A percentile compares a stretch with the other conserved stretches of the same genome.
phyloP scores from a whole-genome alignment of 352 stramenopile genomes.

The Hyaloperonospora arabidopsidis region DNA sequence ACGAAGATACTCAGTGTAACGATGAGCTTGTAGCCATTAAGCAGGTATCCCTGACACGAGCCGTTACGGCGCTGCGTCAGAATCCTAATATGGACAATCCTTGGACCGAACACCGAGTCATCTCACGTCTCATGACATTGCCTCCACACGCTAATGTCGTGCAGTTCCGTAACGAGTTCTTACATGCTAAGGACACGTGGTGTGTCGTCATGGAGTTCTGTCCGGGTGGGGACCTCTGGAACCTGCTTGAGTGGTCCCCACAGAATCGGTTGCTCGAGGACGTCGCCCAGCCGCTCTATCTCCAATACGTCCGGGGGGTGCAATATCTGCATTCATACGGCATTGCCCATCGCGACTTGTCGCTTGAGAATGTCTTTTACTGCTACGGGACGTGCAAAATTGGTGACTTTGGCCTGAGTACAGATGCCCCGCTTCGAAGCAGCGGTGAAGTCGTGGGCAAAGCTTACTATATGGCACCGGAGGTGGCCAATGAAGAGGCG shows the following conservation, averaged over 20 bases:
- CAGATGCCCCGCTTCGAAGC: constrained; percentile 8
- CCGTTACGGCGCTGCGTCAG: constrained; percentile 18
- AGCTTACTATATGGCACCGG: constrained; percentile 54
- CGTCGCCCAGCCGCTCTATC: constrained; percentile 23
- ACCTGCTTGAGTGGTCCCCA: constrained; percentile 20
- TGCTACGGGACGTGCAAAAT: constrained; percentile 32
- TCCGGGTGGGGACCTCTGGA: constrained; percentile 38
- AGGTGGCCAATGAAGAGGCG: constrained; percentile 27
- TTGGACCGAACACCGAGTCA: constrained; percentile 29
- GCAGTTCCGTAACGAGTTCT: constrained; percentile 32
- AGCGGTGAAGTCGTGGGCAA: constrained; percentile 31
- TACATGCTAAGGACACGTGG: constrained; percentile 34
- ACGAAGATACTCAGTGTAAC: constrained; percentile 23
- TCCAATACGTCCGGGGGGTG: constrained; percentile 28
- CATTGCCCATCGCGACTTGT: constrained; percentile 46
- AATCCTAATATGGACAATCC: constrained; percentile 40
- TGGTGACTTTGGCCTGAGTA: constrained; percentile 50
- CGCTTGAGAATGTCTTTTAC: constrained; percentile 48
- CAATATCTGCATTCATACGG: constrained; percentile 32
- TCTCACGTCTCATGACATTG: constrained; percentile 21
- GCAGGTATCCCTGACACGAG: constrained; percentile 29
- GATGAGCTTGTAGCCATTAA: constrained; percentile 44
- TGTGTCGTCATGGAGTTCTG: constrained; percentile 53
- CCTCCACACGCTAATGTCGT: constrained; percentile 37
- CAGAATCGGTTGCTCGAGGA: constrained; percentile 20